These are phyloP conservation scores for Candida sanyaensis DNA, from an alignment of 1,139 yeast species.

Conservation along the genomic window DNA sequence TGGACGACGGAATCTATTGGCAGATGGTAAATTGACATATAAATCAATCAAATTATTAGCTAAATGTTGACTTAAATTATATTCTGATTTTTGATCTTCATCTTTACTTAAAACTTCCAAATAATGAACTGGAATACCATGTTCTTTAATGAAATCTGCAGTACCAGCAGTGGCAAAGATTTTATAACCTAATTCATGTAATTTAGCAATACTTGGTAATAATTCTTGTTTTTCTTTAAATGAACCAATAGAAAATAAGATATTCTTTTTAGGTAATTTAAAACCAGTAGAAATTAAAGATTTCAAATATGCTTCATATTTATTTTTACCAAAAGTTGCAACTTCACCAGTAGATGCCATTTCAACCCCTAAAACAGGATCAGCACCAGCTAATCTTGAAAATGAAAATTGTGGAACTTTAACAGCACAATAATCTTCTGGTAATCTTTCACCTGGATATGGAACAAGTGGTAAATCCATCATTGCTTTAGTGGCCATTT, in stretches of 20 bases:
- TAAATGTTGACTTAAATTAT: constrained; percentile 92
- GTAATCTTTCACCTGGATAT: constrained; percentile 85
- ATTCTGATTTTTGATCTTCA: constrained; percentile 86
- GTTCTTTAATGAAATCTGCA: constrained; percentile 96
- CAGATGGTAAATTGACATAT: constrained; percentile 94
- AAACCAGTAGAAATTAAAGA: constrained; percentile 94
- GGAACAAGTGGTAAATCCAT: constrained; percentile 83
- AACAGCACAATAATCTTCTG: constrained; percentile 88
- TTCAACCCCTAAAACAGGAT: constrained; percentile 97
- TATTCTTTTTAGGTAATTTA: constrained; percentile 92
- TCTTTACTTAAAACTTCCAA: constrained; percentile 80
- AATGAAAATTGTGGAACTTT: constrained; percentile 98
- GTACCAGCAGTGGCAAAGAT: constrained; percentile 99
- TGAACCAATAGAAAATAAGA: constrained; percentile 94
- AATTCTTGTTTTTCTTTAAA: constrained; percentile 94
- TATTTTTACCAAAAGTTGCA: constrained; percentile 94
- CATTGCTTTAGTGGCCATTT: constrained; percentile 88
- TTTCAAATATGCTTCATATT: constrained; percentile 96
- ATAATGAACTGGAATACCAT: constrained; percentile 90
- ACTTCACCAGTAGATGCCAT: constrained; percentile 99
- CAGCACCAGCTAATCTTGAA: constrained; percentile 98
- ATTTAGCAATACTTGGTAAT: constrained; percentile 80
- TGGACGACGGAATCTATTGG: constrained; percentile 98
- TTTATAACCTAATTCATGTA: constrained; percentile 82
- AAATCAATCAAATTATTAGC: constrained; percentile 96